Conservation (phyloP, 176 grass and related monocot species). For the Rhynchospora pubera region DNA sequence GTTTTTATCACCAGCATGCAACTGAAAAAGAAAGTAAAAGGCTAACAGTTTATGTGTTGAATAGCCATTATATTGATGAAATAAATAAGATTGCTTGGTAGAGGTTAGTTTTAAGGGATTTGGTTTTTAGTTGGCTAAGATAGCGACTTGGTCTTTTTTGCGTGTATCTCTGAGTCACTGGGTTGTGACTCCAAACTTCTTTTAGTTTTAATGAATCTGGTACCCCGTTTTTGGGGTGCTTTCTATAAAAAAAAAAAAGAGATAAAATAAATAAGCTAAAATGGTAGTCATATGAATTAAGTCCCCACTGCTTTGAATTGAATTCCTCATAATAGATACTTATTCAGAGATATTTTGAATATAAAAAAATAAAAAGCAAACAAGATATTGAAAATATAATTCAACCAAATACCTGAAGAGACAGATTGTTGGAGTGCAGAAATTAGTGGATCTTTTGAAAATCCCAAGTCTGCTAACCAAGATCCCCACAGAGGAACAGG, state of each 20-base stretch:
- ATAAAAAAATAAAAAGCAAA: not conserved
- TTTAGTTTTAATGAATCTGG: too few species aligned
- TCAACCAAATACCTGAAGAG: conserved; percentile 47
- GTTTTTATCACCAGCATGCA: not conserved
- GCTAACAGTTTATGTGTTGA: not conserved
- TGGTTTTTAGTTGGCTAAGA: too few species aligned
- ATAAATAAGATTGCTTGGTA: too few species aligned
- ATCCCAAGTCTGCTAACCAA: conserved; percentile 53
- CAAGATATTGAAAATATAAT: not conserved
- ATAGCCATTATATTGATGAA: not conserved
- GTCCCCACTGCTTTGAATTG: not conserved
- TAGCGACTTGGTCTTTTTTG: too few species aligned
- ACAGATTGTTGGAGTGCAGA: conserved; percentile 24
- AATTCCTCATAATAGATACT: not conserved
- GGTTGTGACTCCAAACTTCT: too few species aligned
- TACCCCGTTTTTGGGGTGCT: too few species aligned
- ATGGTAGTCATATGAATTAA: not conserved
- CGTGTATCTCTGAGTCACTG: too few species aligned
- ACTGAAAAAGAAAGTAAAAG: not conserved
- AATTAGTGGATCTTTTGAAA: conserved; percentile 24
- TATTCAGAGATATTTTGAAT: not conserved
- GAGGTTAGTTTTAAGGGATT: too few species aligned
- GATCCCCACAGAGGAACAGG: conserved; percentile 69
- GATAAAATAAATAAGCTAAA: not conserved
- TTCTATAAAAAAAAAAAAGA: too few species aligned